Base-by-base conservation (phyloP, 2,329 filamentous ascomycete species). In the Diaporthe sp. region DNA sequence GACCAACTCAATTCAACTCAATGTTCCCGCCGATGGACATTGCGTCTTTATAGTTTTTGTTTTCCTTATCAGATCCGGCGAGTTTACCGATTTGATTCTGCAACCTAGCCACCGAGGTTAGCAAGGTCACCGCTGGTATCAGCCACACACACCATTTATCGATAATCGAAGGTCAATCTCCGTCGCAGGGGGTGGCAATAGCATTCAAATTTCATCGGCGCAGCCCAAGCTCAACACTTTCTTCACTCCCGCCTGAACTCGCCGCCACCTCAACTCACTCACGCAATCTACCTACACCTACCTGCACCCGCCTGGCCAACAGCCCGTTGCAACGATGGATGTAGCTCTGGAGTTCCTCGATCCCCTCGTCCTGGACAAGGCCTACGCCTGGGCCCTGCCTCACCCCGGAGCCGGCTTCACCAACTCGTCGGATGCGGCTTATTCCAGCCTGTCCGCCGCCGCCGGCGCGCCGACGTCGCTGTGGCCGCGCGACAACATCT, bases 401-500 rank as follows among this genome's bases (percentile, higher is more conserved):
- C 77, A 77, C 25, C 61, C 39, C 13, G 61, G 71, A 58, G 59
- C 65, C 32, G 39, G 61, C 58, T 39, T 72, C 70, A 70, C 63
- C 73, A 51, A 77, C 68, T 70, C 55, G 8, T n/a, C 69, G 8
- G 47, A 42, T 4, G 19, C 44, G 15, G 19, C 56, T n/a, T 61
- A 42, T 35, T 70, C 61, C 44, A 55, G 73, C 73, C 37, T 75
- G 63, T 47, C 51, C 44, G 65, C 74, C 7, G 68, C 75, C 61
- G 76, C 70, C 69, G 44, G n/a, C 12, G 61, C n/a, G 42, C 71
- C 39, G 25, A 58, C 51, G 25, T 85, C 83, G 4, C 78, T 79
- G 13, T 83, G 83, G 79, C 75, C 82, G 5, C 84, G 85, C 77
- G 84, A 86, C 80, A 81, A 84, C 79, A 81, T 86, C 71, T 78